Percentiles rank a stretch among this genome's conserved stretches.
Evolutionary conservation across 352 stramenopile genomes (phyloP).

Genomic region (Peronospora farinosa): DNA sequence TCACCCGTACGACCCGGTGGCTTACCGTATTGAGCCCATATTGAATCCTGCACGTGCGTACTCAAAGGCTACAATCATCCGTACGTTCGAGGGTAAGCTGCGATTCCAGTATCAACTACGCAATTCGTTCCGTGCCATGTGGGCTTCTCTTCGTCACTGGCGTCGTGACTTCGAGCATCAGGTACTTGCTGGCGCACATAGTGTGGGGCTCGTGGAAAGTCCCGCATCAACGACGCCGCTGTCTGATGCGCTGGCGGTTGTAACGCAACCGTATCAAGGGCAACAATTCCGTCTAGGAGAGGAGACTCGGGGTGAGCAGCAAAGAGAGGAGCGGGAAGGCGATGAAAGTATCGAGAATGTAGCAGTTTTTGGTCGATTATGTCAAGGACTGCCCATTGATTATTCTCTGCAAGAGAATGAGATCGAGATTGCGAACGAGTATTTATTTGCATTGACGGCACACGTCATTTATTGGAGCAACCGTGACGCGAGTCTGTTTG

Average conservation of each 20-base stretch:
- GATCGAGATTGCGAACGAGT: conserved; percentile 92
- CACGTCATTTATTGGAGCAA: conserved; percentile 91
- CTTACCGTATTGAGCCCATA: conserved; percentile 94
- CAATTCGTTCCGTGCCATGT: conserved; percentile 77
- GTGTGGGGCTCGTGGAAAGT: conserved; percentile 67
- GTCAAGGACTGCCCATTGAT: conserved; percentile 66
- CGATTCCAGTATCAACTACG: conserved; percentile 83
- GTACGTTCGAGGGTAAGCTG: conserved; percentile 76
- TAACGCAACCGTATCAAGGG: conserved; percentile 24
- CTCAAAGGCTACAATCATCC: conserved; percentile 81
- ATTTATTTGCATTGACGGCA: conserved; percentile 87
- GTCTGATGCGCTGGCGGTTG: conserved; percentile 25
- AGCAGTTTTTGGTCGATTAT: conserved; percentile 55
- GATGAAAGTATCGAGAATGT: conserved; percentile 39
- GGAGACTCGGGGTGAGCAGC: conserved; percentile 13
- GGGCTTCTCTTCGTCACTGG: conserved; percentile 68
- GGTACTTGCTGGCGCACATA: conserved; percentile 58
- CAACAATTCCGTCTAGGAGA: conserved; percentile 16
- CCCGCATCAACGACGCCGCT: conserved; percentile 27
- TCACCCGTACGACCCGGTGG: conserved; percentile 91
- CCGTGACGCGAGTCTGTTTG: conserved; percentile 88
- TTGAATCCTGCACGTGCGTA: conserved; percentile 67
- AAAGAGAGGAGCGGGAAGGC: conserved; percentile 26
- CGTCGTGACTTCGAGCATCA: conserved; percentile 69
- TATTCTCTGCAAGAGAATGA: conserved; percentile 92